Evolutionary conservation across 148 eudicot species (phyloP), one percentile per base, ranked within the genome.

Genomic region (Dysphania ambrosioides): DNA sequence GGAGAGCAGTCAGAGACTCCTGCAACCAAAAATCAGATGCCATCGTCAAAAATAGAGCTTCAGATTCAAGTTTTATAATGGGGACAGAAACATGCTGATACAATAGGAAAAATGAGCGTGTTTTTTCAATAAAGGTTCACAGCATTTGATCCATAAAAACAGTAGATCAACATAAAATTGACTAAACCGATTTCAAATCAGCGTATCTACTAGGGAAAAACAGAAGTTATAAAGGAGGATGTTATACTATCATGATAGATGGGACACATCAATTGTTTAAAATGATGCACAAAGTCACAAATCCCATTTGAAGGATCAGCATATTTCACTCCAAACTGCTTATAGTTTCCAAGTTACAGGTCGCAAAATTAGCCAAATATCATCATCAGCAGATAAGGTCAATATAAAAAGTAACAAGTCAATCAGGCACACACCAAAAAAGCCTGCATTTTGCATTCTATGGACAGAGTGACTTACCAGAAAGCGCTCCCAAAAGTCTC

Each of bases 401-500:
- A 53, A n/a, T 21, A 53, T 5, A 32, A 8, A 8, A 41, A 27
- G 23, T 2, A 24, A 13, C 24, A 60, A 21, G 21, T 27, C 34
- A 15, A 24, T 35, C 21, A 56, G 21, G 21, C 36, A 6, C 9
- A 5, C 3, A 53, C 12, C 38, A 41, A 3, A 24, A 58, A 47
- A 44, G 42, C 19, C 18, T 30, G 56, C 11, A 19, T 59, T 67
- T 13, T 59, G 29, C 55, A 18, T 60, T 26, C 36, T 18, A 26
- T 32, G 2, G 8, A 64, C 47, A 41, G 57, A 66, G 44, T 21
- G 31, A 80, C 92, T 82, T 74, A 92, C 97, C 81, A 89, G 72
- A 84, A 92, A 95, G 19, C 97, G 91, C 85, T 95, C 97, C 99
- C 99, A 95, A 72, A 92, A 95, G 83, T 95, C 99, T 59, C 97